These are phyloP conservation scores for Schrenkiella parvula DNA, from an alignment of 345 rosid species.

Conservation along the genomic window DNA sequence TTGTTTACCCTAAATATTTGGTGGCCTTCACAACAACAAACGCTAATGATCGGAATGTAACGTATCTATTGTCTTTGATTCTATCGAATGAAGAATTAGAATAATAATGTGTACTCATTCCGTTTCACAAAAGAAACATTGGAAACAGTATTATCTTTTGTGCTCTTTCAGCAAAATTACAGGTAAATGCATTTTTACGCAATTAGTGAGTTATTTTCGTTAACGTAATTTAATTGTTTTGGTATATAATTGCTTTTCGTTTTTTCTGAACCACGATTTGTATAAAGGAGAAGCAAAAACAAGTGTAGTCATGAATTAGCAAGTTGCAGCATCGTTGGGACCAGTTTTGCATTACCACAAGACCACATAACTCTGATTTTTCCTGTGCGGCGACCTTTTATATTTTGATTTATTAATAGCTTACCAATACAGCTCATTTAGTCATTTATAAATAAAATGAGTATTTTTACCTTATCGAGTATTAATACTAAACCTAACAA, in stretches of 20 bases:
- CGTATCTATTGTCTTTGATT: not conserved
- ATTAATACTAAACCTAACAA: too few relatives aligned
- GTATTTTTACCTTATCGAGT: not conserved
- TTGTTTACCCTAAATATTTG: not conserved
- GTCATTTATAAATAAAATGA: not conserved
- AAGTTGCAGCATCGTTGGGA: slow-evolving; percentile 14
- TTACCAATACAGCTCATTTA: slow-evolving; percentile 4
- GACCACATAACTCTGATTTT: not conserved
- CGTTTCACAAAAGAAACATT: not conserved
- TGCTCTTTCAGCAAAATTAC: not conserved
- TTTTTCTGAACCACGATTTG: slow-evolving; percentile 1
- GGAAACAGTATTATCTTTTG: not conserved
- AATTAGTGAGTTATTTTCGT: not conserved
- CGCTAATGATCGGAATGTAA: not conserved
- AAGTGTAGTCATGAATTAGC: not conserved
- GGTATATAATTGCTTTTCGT: not conserved
- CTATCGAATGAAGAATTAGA: not conserved
- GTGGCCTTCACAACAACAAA: not conserved
- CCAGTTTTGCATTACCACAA: slow-evolving; percentile 16
- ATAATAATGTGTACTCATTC: not conserved
- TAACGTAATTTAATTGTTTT: not conserved
- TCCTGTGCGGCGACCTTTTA: not conserved
- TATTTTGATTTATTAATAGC: not conserved
- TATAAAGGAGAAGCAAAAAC: not conserved
- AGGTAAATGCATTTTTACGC: not conserved